phyloP scores from a whole-genome alignment of 163 green algal species.

The Prototheca wickerhamii region DNA sequence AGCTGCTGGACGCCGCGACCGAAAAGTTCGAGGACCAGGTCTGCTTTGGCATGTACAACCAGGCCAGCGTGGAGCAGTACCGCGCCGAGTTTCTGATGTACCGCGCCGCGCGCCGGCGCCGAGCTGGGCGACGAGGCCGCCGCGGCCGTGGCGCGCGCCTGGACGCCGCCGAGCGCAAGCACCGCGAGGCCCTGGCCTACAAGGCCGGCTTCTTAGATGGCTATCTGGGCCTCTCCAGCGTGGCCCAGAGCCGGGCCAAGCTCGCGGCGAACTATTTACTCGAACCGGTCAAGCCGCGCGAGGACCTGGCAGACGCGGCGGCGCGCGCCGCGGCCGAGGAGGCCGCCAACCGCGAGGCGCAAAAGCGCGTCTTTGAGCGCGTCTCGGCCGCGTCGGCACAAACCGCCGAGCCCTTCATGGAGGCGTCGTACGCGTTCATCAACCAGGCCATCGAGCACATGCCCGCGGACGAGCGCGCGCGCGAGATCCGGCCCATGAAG shows the following conservation, averaged over 20 bases:
- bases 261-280: constrained; percentile 39
- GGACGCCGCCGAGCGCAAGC: constrained; percentile 37
- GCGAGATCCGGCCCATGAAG: constrained; percentile 36
- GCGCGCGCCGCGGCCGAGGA: constrained; percentile 27
- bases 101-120: constrained; percentile 34
- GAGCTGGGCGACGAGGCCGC: constrained; percentile 21
- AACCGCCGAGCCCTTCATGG: constrained; percentile 25
- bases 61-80: constrained; percentile 26
- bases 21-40: constrained; percentile 63
- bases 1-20: constrained; percentile 64
- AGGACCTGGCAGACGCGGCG: constrained; percentile 21
- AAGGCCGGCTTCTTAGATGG: constrained; percentile 67
- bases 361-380: constrained; percentile 15
- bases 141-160: constrained; percentile 24
- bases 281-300: constrained; percentile 8
- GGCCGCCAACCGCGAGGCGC: constrained; percentile 20
- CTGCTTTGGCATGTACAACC: constrained; percentile 35
- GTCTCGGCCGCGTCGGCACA: constrained; percentile 10
- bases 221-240: constrained; percentile 39
- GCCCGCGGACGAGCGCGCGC: constrained; percentile 38
- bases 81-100: constrained; percentile 32
- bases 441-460: constrained; percentile 21
- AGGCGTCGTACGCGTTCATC: constrained; percentile 23
- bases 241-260: constrained; percentile 75
- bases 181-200: constrained; percentile 51